Conservation (phyloP, 768 basidiomycete genomes). For the Amyloporia xantha region DNA sequence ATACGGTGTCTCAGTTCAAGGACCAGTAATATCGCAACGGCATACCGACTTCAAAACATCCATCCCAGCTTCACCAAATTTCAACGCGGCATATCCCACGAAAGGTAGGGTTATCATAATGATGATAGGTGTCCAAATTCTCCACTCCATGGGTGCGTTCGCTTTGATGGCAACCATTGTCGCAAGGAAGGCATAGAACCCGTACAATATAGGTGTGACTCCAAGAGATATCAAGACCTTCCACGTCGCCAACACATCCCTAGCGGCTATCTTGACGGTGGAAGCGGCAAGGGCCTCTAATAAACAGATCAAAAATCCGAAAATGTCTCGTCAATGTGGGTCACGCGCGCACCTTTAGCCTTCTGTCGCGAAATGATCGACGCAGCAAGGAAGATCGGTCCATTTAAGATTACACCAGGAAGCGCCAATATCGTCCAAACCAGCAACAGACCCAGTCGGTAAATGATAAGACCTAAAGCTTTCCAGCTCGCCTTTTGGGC, state of each 20-base stretch:
- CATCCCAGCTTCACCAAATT: slow-evolving; percentile 97
- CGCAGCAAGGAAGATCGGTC: slow-evolving; percentile 88
- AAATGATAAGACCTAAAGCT: slow-evolving; percentile 74
- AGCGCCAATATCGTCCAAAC: slow-evolving; percentile 82
- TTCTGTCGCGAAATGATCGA: slow-evolving; percentile 84
- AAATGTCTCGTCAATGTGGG: neutral
- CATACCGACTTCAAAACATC: slow-evolving; percentile 87
- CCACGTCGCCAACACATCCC: slow-evolving; percentile 97
- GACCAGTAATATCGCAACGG: neutral
- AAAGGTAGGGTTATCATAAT: slow-evolving; percentile 72
- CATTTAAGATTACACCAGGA: slow-evolving; percentile 87
- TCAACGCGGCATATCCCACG: slow-evolving; percentile 88
- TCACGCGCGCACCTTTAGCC: slow-evolving; percentile 59
- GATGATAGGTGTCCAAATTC: slow-evolving; percentile 70
- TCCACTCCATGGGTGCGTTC: slow-evolving; percentile 54
- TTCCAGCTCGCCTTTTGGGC: slow-evolving; percentile 86
- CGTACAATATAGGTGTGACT: slow-evolving; percentile 82
- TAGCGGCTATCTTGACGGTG: slow-evolving; percentile 89
- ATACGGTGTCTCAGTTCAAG: slow-evolving; percentile 1
- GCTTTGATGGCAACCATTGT: slow-evolving; percentile 66
- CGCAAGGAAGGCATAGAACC: slow-evolving; percentile 75
- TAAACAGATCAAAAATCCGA: neutral
- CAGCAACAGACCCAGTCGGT: slow-evolving; percentile 69
- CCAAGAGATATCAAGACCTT: slow-evolving; percentile 92
- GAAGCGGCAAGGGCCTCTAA: slow-evolving; percentile 94